Base-by-base conservation (phyloP, 306 rosid species). In the Aeschynomene evenia region DNA sequence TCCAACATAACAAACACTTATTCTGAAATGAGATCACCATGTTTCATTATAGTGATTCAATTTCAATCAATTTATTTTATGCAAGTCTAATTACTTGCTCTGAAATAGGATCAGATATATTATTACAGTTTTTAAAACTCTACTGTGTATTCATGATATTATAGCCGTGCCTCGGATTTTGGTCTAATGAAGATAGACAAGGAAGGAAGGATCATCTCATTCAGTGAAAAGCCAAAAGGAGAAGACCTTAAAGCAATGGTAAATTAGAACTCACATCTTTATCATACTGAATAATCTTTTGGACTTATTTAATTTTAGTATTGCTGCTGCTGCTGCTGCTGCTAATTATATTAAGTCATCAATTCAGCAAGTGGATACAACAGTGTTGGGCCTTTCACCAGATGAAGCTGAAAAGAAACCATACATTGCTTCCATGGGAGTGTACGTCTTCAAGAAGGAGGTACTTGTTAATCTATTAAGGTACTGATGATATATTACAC, bases 361-460 rank as follows among this genome's bases (percentile, higher is more conserved):
- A 29, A 9, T 74, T 60, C 54, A 87, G 96, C 79, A 79, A 67
- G 93, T 87, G 68, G 96, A 89, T 74, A 87, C 96, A 71, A 89
- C 91, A 12, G 90, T 91, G 57, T 81, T 94, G 72, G 98, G 97
- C 50, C 96, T 94, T 67, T 73, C 97, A 0, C 73, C 50, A 80
- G 95, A 94, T 33, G 97, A 90, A 61, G 96, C 96, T 69, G 58
- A 74, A 55, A 81, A 85, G 87, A 90, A 94, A 67, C 96, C 96
- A 37, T 94, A 90, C 77, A 94, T 90, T 85, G 98, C 97, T 74
- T 94, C 98, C 78, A 94, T 94, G 98, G 97, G 98, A 79, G 97
- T 94, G 71, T 90, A 94, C 64, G 86, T 90, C 73, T 94, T 94
- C 89, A 90, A 87, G 91, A 94, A 94, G 87, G 95, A 94, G 80